Evolutionary conservation across 2,329 filamentous ascomycete genomes (phyloP), one percentile per base, ranked within the genome.

Genomic region (Sarocladium oryzae): DNA sequence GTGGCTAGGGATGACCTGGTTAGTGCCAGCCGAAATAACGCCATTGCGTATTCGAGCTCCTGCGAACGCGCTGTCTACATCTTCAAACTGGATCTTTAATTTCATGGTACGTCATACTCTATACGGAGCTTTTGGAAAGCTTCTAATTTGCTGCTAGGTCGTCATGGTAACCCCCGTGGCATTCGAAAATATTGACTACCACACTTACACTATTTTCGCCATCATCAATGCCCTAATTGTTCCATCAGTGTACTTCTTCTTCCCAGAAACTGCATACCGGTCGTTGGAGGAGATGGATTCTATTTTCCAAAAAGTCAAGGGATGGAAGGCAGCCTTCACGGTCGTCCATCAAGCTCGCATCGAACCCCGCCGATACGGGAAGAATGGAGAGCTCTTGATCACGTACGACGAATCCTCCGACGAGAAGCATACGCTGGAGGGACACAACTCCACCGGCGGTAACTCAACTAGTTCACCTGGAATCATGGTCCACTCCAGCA

Each of bases 1-100:
- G 1, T 83, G 80, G 66, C 76, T 80, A 2, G 77, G 79, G 3
- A 74, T 78, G 60, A 74, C 71, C 0, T 85, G 82, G 81, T 72
- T 85, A 1, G 86, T 86, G 62, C 81, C 82, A 61, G 76, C 77
- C 15, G 84, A 86, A 62, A 79, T 86, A 54, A 81, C 82, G 64
- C 82, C 84, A 9, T 77, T 86, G 66, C 79, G 81, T 55, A 85
- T 85, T 51, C 79, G 84, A 28, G 80, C 80, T 0, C 78, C 78
- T 0, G 79, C 79, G 30, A 82, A 81, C 54, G 81, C 79, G 10
- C 61, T 82, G 30, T 69, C 72, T 0, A 77, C 76, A 0, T 71
- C 70, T 5, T 75, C 72, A 7, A 82, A 82, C 65, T 82, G 78
- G 78, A 77, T 81, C 49, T 83, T 82, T 63, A 84, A 84, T 61